Evolutionary conservation across 2,329 filamentous ascomycete genomes (phyloP).

Genomic region (Hymenotorrendiella dingleyae): DNA sequence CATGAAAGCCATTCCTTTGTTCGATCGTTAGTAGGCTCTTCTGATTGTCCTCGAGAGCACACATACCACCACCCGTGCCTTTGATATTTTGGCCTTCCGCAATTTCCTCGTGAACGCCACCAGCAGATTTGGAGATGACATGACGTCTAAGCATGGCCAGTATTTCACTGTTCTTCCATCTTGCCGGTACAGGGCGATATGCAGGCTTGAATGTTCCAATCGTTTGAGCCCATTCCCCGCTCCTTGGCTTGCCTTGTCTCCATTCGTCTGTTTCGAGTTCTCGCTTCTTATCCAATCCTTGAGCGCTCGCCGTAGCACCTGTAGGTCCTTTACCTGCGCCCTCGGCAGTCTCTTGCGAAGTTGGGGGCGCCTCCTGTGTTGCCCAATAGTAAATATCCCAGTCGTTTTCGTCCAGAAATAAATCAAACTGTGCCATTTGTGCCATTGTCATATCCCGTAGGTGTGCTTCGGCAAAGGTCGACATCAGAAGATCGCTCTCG

Average conservation of each 20-base stretch:
- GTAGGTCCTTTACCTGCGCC: conserved; percentile 37
- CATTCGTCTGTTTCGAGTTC: conserved; percentile 24
- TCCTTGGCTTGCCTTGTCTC: conserved; percentile 32
- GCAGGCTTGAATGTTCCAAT: conserved; percentile 90
- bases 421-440: conserved; percentile 80
- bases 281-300: conserved; percentile 14
- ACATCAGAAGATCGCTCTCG: conserved; percentile 91
- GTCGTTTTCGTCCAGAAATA: conserved; percentile 96
- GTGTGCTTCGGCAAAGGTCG: conserved; percentile 82
- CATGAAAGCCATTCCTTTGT: conserved; percentile 32
- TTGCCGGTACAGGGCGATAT: conserved; percentile 78
- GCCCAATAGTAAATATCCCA: conserved; percentile 99
- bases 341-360: conserved; percentile 51
- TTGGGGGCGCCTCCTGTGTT: conserved; percentile 68
- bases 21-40: conserved; percentile 6
- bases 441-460: conserved; percentile 65
- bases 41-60: neutral
- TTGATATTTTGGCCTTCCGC: conserved; percentile 17
- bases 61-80: conserved; percentile 25
- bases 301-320: conserved; percentile 22
- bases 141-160: conserved; percentile 71
- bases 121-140: conserved; percentile 65
- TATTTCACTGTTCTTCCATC: conserved; percentile 82
- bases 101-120: conserved; percentile 37
- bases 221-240: conserved; percentile 95